phyloP scores from a whole-genome alignment of 2,329 filamentous ascomycete species.

The Tolypocladium amazonense region DNA sequence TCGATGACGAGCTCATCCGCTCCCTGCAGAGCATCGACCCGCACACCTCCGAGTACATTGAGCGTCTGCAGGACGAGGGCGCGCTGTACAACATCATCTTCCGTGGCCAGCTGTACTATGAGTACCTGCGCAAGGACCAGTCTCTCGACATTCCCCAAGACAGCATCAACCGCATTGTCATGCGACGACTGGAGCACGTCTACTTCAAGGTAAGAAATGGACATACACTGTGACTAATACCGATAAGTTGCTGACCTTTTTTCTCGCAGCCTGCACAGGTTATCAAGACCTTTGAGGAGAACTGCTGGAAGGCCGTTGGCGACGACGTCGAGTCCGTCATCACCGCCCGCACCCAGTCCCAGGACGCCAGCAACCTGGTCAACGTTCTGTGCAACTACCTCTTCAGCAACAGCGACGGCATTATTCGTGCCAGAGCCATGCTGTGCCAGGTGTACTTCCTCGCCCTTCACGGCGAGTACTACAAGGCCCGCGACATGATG shows the following conservation, averaged over 20 bases:
- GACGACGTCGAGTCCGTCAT: slow-evolving; percentile 62
- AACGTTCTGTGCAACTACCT: slow-evolving; percentile 89
- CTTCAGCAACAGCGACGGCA: slow-evolving; percentile 88
- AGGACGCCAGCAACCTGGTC: slow-evolving; percentile 66
- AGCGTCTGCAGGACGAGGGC: slow-evolving; percentile 84
- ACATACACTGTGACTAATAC: background rate
- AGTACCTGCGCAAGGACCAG: slow-evolving; percentile 61
- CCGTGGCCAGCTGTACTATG: slow-evolving; percentile 78
- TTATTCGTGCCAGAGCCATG: slow-evolving; percentile 93
- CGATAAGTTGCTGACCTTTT: slow-evolving; percentile 3
- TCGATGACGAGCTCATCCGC: slow-evolving; percentile 93
- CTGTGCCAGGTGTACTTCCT: slow-evolving; percentile 98
- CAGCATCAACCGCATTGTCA: slow-evolving; percentile 81
- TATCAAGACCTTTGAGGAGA: slow-evolving; percentile 86
- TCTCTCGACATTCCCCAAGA: slow-evolving; percentile 71
- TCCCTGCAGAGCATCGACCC: slow-evolving; percentile 97
- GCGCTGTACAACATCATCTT: slow-evolving; percentile 87
- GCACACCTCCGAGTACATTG: slow-evolving; percentile 97
- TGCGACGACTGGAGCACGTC: slow-evolving; percentile 89
- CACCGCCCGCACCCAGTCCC: slow-evolving; percentile 58
- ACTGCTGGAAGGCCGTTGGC: slow-evolving; percentile 77
- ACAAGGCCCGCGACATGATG: slow-evolving; percentile 97
- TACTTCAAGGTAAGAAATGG: slow-evolving; percentile 75
- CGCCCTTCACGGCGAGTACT: slow-evolving; percentile 94
- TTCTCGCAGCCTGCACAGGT: slow-evolving; percentile 65